These are phyloP conservation scores for Skeletonema marinoi DNA, from an alignment of 108 stramenopile genomes.

Conservation along the genomic window DNA sequence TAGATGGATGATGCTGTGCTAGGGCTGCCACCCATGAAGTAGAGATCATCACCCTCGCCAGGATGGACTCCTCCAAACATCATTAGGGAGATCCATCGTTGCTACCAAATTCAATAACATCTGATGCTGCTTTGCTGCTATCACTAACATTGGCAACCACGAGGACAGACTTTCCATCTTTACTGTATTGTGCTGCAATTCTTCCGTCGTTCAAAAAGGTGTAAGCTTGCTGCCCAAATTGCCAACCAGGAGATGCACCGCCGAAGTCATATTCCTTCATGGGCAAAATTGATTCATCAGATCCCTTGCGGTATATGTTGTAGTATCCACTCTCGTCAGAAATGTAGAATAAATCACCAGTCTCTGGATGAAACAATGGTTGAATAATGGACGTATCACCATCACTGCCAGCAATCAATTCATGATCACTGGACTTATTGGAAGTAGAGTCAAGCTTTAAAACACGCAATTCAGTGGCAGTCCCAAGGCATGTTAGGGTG, in stretches of 20 bases:
- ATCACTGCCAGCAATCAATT: slow-evolving; percentile 58
- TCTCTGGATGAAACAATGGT: slow-evolving; percentile 61
- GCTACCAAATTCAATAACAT: slow-evolving; percentile 37
- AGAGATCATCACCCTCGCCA: slow-evolving; percentile 44
- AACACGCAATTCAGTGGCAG: slow-evolving; percentile 56
- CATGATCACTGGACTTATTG: slow-evolving; percentile 22
- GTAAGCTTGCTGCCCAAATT: slow-evolving; percentile 63
- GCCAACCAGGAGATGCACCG: slow-evolving; percentile 69
- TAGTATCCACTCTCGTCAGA: slow-evolving; percentile 71
- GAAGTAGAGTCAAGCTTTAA: slow-evolving; percentile 18
- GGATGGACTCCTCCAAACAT: slow-evolving; percentile 55
- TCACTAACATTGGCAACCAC: slow-evolving; percentile 49
- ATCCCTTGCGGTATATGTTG: slow-evolving; percentile 56
- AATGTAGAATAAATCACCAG: slow-evolving; percentile 63
- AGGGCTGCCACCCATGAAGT: slow-evolving; percentile 70
- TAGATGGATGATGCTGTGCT: slow-evolving; percentile 57
- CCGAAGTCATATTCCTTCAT: slow-evolving; percentile 61
- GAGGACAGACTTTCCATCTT: slow-evolving; percentile 53
- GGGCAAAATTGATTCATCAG: slow-evolving; percentile 35
- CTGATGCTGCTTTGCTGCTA: slow-evolving; percentile 10
- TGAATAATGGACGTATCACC: slow-evolving; percentile 70
- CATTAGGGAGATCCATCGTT: slow-evolving; percentile 58
- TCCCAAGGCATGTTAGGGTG: slow-evolving; percentile 92
- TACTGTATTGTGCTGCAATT: slow-evolving; percentile 54
- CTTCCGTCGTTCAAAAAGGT: slow-evolving; percentile 62